Evolutionary conservation across 352 stramenopile genomes (phyloP).

Genomic region (Plasmopara halstedii): DNA sequence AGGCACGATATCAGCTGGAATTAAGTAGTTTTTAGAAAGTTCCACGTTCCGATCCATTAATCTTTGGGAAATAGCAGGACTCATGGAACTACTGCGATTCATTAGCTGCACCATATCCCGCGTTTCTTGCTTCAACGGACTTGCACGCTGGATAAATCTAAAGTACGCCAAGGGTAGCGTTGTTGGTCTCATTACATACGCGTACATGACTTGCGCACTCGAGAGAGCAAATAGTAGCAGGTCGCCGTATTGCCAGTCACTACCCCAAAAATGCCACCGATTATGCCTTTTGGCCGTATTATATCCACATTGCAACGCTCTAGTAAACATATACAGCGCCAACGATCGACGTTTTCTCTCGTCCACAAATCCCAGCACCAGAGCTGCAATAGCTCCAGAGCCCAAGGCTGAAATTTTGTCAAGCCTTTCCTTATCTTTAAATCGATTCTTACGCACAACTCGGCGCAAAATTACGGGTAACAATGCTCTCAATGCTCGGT

Average conservation of each 20-base stretch:
- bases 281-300: constrained; percentile 74
- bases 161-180: constrained; percentile 74
- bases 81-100: constrained; percentile 43
- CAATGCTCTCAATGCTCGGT: constrained; percentile 49
- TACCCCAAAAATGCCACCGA: constrained; percentile 86
- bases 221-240: constrained; percentile 70
- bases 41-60: constrained; percentile 38
- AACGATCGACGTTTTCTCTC: constrained; percentile 61
- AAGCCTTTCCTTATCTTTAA: constrained; percentile 19
- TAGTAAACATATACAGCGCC: constrained; percentile 75
- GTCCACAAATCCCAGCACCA: constrained; percentile 60
- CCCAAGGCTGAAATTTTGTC: constrained; percentile 45
- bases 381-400: constrained; percentile 52
- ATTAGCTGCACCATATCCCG: constrained; percentile 55
- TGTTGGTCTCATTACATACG: constrained; percentile 67
- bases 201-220: constrained; percentile 81
- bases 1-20: constrained; percentile 32
- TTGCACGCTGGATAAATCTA: constrained; percentile 72
- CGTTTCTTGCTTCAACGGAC: constrained; percentile 54
- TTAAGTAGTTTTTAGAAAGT: constrained; percentile 23
- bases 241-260: constrained; percentile 75
- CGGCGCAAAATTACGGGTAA: constrained; percentile 39
- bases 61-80: constrained; percentile 27
- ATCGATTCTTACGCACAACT: constrained; percentile 12
- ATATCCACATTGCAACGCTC: constrained; percentile 77